phyloP scores from a whole-genome alignment of 257 asterid genomes.

The Solanum chiquidenum region DNA sequence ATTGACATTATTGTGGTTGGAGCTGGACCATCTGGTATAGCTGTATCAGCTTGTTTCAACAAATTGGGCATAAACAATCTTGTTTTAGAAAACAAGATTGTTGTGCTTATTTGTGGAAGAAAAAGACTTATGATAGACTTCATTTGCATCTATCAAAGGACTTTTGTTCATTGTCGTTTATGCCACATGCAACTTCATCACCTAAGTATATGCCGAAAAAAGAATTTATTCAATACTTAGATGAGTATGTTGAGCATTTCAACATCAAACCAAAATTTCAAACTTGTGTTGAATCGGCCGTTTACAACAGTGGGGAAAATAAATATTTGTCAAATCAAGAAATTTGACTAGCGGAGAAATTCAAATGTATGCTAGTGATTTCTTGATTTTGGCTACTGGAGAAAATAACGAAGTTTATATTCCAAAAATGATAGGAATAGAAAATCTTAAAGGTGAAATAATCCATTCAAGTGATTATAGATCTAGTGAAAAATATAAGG shows the following conservation, averaged over 20 bases:
- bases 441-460: slow-evolving; percentile 18
- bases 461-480: too few species aligned
- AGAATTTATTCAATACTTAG: slow-evolving; percentile 24
- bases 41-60: slow-evolving; percentile 42
- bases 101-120: slow-evolving; percentile 29
- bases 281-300: slow-evolving; percentile 11
- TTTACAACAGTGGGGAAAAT: not conserved
- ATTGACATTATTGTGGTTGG: slow-evolving; percentile 24
- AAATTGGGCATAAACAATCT: not conserved
- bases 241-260: slow-evolving; percentile 16
- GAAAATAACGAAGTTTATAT: slow-evolving; percentile 29
- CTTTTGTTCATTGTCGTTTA: slow-evolving; percentile 31
- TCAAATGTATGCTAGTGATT: slow-evolving; percentile 17
- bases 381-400: slow-evolving; percentile 43
- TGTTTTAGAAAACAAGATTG: slow-evolving; percentile 37
- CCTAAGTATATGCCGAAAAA: slow-evolving; percentile 28
- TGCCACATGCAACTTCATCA: slow-evolving; percentile 19
- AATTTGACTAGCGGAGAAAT: too few species aligned
- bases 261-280: slow-evolving; percentile 8
- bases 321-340: slow-evolving; percentile 5
- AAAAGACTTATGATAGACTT: too few species aligned
- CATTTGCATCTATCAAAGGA: too few species aligned
- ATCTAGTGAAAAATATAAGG: too few species aligned
- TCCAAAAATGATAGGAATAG: slow-evolving; percentile 21
- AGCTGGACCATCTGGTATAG: slow-evolving; percentile 55